Base-by-base conservation (phyloP, 306 rosid genomes). In the Casuarina cunninghamiana region DNA sequence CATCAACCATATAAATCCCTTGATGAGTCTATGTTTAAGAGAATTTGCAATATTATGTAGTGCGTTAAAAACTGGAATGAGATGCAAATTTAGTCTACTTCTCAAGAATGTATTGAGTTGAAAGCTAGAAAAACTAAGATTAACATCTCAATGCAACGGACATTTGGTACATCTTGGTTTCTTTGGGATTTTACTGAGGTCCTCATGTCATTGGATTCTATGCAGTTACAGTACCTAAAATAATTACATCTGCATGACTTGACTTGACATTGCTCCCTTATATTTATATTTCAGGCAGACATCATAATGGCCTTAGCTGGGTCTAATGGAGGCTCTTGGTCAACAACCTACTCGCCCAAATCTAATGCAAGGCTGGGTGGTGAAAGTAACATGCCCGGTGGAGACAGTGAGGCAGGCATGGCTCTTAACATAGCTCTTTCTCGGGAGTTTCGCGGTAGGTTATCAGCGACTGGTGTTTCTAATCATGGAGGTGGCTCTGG, bases 311-410 rank as follows among this genome's bases (percentile, higher is more conserved):
- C 97, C 80, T 87, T 95, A 62, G 99, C 99, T 26, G 97, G 97
- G 66, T 95, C 99, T 81, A 95, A 91, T 49, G 99, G 99, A 60
- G 99, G 96, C 66, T 95, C 97, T 69, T 95, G 99, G 97, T 95
- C 99, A 67, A 90, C 99, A 41, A 88, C 89, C 66, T 88, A 83
- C 82, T 91, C 93, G 0, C 90, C 89, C 61, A 95, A 95, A 82
- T 83, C 96, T 66, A 54, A 83, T 63, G 82, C 7, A 45, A 86
- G 86, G 83, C 84, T 65, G 2, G 84, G 80, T n/a, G 82, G 79
- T 71, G 97, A 92, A 61, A 74, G 75, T 77, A 86, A 81, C 80
- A 45, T 69, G 76, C 86, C 84, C 43, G 75, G 86, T 26, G 97
- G 93, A 83, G 98, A 90, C 78, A 78, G 78, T 55, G 97, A 92